Conservation (phyloP, 495 filamentous ascomycete species). For the Aspergillus incahuasiensis region DNA sequence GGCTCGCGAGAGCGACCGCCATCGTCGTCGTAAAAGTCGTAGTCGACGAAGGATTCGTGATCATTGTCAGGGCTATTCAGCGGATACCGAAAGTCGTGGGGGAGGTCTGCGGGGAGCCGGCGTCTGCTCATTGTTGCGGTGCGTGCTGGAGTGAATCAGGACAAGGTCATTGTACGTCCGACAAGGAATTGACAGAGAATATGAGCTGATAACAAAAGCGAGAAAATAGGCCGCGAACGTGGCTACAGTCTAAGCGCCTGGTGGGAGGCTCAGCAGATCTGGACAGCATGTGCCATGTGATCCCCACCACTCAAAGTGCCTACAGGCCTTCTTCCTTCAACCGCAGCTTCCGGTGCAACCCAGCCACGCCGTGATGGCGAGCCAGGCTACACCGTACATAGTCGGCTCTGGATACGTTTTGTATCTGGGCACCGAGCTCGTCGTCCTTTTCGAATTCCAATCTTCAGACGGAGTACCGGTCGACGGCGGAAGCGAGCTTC, state of each 20-base stretch:
- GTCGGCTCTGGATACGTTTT: no score
- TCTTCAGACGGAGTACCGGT: no score
- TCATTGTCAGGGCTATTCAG: conserved; percentile 6
- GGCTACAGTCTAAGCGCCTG: neutral
- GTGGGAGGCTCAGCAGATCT: neutral
- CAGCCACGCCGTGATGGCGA: no score
- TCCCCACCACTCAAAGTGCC: neutral
- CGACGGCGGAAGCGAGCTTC: no score
- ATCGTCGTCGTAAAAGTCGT: conserved; percentile 5
- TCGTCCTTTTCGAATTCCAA: no score
- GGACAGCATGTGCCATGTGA: neutral
- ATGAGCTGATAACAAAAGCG: neutral
- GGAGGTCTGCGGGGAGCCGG: conserved; percentile 2
- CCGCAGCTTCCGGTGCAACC: neutral
- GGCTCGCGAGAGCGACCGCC: conserved; percentile 5
- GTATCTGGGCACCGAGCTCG: no score
- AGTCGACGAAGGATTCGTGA: conserved; percentile 6
- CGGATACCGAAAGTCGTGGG: conserved; percentile 6
- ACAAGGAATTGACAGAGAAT: neutral
- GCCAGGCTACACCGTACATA: no score
- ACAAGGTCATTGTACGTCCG: neutral
- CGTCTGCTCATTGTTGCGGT: conserved; percentile 8
- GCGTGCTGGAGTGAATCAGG: neutral
- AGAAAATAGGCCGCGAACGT: neutral
- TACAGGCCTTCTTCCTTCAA: neutral